These are phyloP conservation scores for Phytophthora constricta DNA, from an alignment of 352 stramenopile genomes.

Conservation along the genomic window DNA sequence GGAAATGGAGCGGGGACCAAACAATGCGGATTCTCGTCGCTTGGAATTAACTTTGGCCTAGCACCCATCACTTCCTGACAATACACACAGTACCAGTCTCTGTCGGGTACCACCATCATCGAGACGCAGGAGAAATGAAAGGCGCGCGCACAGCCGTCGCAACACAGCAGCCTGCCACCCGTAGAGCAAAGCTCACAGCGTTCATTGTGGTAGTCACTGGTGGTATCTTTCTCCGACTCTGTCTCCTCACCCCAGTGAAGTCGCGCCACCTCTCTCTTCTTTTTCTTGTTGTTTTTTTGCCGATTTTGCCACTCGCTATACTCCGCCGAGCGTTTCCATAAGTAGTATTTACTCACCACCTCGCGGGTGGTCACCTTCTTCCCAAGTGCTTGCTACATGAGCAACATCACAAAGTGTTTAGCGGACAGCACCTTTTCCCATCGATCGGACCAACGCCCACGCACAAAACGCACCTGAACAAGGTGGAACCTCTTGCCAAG, in stretches of 20 bases:
- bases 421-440: no score
- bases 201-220: constrained; percentile 62
- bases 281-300: constrained; percentile 45
- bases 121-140: constrained; percentile 81
- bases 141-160: constrained; percentile 70
- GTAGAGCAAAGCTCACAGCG: constrained; percentile 74
- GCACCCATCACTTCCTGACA: constrained; percentile 40
- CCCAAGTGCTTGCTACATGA: constrained; percentile 67
- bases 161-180: constrained; percentile 68
- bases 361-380: constrained; percentile 46
- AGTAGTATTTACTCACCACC: constrained; percentile 69
- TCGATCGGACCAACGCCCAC: no score
- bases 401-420: no score
- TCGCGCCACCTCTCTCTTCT: constrained; percentile 55
- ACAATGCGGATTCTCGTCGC: constrained; percentile 37
- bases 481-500: constrained; percentile 72
- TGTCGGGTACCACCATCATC: constrained; percentile 57
- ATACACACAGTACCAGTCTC: constrained; percentile 67
- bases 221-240: constrained; percentile 39
- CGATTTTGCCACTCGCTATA: constrained; percentile 59
- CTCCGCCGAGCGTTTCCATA: constrained; percentile 66
- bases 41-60: constrained; percentile 26
- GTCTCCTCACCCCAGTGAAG: constrained; percentile 45
- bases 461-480: constrained; percentile 50
- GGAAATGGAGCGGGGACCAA: constrained; percentile 8